These are phyloP conservation scores for Chrysoporthe deuterocubensis DNA, from an alignment of 2,329 filamentous ascomycete species.

Conservation along the genomic window DNA sequence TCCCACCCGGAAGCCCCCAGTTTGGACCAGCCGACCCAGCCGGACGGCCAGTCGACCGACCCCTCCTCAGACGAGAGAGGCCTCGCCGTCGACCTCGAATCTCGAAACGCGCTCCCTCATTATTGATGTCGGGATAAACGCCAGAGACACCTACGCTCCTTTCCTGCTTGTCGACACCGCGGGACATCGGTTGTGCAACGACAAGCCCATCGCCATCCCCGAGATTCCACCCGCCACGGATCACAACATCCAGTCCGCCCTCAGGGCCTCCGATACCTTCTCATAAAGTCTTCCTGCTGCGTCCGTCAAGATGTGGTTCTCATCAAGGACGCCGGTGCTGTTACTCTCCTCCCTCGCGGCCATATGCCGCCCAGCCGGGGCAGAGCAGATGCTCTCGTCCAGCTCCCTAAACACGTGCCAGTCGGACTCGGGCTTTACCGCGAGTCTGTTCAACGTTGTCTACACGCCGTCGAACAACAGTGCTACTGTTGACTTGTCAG, in stretches of 20 bases:
- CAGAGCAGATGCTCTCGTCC: slow-evolving; percentile 73
- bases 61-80: not conserved
- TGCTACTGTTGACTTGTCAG: slow-evolving; percentile 74
- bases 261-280: slow-evolving; percentile 12
- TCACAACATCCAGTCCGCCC: slow-evolving; percentile 14
- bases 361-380: slow-evolving; percentile 54
- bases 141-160: slow-evolving; percentile 7
- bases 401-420: slow-evolving; percentile 86
- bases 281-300: slow-evolving; percentile 4
- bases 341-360: slow-evolving; percentile 50
- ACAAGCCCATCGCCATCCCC: slow-evolving; percentile 12
- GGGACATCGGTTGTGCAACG: slow-evolving; percentile 22
- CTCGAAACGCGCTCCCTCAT: slow-evolving; percentile 15
- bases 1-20: slow-evolving; percentile 1
- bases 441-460: slow-evolving; percentile 84
- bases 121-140: slow-evolving; percentile 26
- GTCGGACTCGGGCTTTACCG: slow-evolving; percentile 81
- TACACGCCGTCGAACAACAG: slow-evolving; percentile 78
- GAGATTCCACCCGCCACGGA: slow-evolving; percentile 15
- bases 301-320: slow-evolving; percentile 51
- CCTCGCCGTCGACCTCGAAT: slow-evolving; percentile 17
- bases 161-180: slow-evolving; percentile 15
- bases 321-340: slow-evolving; percentile 49
- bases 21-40: slow-evolving; percentile 6
- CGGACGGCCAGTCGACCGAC: slow-evolving; percentile 11